Base-by-base conservation (phyloP, 1,284 basidiomycete species). In the Tetrapyrgos nigripes region DNA sequence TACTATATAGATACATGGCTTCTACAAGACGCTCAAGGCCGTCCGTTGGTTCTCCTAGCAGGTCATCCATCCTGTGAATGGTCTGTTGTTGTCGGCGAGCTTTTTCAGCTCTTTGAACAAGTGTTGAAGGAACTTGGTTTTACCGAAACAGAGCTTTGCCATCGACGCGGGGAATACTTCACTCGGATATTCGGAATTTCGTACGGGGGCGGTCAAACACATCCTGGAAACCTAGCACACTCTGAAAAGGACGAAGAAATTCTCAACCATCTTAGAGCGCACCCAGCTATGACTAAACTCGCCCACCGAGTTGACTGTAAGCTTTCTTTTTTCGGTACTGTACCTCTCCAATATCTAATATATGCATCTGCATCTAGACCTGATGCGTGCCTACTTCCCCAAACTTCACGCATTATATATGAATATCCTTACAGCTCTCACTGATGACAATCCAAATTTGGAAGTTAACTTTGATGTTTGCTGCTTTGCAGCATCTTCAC, bases 141-240 rank as follows among this genome's bases (percentile, higher is more conserved):
- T 10, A 23, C 10, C 9, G 19, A 27, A 8, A 23, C 19, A 4
- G n/a, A 5, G 28, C 8, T 9, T 19, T 21, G n/a, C 6, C 58
- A 60, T 50, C 47, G 53, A 17, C 46, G 58, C 4, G 58, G 58
- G 1, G 5, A 43, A 8, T 33, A 60, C 23, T 31, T 45, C 14
- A 35, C 47, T 3, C 11, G 27, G 6, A 37, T 23, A n/a, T 35
- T 50, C 6, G 49, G 23, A 9, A 33, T 27, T 9, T 29, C 27
- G n/a, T 50, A 29, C 31, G 28, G 49, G 4, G 28, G 49, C 4
- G 49, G 49, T 33, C 49, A 50, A 33, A 28, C 5, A 28, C 49
- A 33, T 4, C 49, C 49, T 3, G 49, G 26, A 23, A 50, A 14
- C 19, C 29, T 50, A 29, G 49, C 49, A 10, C 49, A 50, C 28